A percentile compares a stretch with the other conserved stretches of the same genome.
Evolutionary conservation across 2,329 filamentous ascomycete genomes (phyloP).

Genomic region (Trichoderma sp.): DNA sequence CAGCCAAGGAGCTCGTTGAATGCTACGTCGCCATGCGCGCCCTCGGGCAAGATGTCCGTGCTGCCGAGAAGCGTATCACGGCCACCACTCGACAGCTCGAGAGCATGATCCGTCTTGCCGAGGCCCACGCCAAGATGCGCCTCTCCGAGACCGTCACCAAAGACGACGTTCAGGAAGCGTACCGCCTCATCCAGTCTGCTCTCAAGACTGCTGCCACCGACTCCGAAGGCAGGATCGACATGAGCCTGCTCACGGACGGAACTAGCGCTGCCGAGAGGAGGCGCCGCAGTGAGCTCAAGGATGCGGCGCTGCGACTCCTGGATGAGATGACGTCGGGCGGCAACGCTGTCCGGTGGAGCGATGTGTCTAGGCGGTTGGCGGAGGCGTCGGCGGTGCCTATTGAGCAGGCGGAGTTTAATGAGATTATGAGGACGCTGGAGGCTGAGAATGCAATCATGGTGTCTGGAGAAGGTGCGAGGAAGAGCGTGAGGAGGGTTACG

Average conservation of each 20-base stretch:
- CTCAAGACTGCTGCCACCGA: slow-evolving; percentile 98
- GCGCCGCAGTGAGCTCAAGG: slow-evolving; percentile 81
- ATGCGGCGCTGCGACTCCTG: slow-evolving; percentile 70
- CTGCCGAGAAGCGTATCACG: slow-evolving; percentile 93
- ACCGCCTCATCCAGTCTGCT: slow-evolving; percentile 88
- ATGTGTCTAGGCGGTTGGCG: slow-evolving; percentile 71
- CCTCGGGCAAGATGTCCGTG: slow-evolving; percentile 82
- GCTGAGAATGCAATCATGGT: slow-evolving; percentile 81
- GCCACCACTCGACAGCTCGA: slow-evolving; percentile 96
- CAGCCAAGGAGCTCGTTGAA: slow-evolving; percentile 79
- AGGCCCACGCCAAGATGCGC: slow-evolving; percentile 98
- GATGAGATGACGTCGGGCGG: slow-evolving; percentile 77
- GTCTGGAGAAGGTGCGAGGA: slow-evolving; percentile 80
- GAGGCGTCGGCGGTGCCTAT: slow-evolving; percentile 72
- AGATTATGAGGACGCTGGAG: slow-evolving; percentile 78
- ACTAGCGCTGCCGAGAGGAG: slow-evolving; percentile 85
- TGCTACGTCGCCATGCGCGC: slow-evolving; percentile 95
- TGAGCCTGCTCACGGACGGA: slow-evolving; percentile 94
- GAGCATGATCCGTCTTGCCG: slow-evolving; percentile 95
- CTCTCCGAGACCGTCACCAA: slow-evolving; percentile 74
- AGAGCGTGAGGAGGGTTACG: slow-evolving; percentile 76
- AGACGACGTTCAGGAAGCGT: slow-evolving; percentile 84
- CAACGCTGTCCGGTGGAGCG: slow-evolving; percentile 72
- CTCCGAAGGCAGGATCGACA: slow-evolving; percentile 88
- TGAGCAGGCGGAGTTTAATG: slow-evolving; percentile 78